Conservation (phyloP, 108 stramenopile species). For the Nannochloropsis oceanica region DNA sequence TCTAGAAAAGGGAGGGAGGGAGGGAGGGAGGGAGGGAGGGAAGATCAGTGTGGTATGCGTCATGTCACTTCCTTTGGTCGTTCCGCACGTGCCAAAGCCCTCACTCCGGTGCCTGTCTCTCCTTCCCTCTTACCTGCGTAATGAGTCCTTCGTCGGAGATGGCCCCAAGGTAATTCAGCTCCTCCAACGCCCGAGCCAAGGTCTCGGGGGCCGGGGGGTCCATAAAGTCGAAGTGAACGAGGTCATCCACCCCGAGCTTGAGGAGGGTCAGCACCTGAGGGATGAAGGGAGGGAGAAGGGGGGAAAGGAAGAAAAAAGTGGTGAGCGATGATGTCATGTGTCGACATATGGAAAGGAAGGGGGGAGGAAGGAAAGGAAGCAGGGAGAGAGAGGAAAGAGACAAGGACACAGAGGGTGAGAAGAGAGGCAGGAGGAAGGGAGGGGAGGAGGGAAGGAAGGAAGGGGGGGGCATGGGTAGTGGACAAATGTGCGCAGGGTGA, state of each 20-base stretch:
- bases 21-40: background rate
- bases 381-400: background rate
- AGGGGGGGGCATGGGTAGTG: too few relatives aligned
- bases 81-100: background rate
- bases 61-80: background rate
- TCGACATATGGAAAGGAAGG: background rate
- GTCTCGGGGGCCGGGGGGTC: slow-evolving; percentile 99
- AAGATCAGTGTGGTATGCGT: too few relatives aligned
- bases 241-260: slow-evolving; percentile 91
- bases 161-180: slow-evolving; percentile 91
- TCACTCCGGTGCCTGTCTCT: background rate
- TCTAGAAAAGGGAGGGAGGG: background rate
- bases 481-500: background rate
- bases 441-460: background rate
- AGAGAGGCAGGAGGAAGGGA: background rate
- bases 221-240: slow-evolving; percentile 99
- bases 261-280: slow-evolving; percentile 88
- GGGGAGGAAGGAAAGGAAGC: background rate
- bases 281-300: slow-evolving; percentile 8
- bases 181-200: slow-evolving; percentile 92
- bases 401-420: background rate
- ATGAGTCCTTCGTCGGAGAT: slow-evolving; percentile 93
- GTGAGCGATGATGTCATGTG: too few relatives aligned
- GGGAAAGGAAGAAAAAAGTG: background rate
- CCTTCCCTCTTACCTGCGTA: slow-evolving; percentile 45